Percentiles rank a stretch among this genome's conserved stretches.
Evolutionary conservation across 2,329 filamentous ascomycete species (phyloP).

Genomic region (Thelonectria rubi): DNA sequence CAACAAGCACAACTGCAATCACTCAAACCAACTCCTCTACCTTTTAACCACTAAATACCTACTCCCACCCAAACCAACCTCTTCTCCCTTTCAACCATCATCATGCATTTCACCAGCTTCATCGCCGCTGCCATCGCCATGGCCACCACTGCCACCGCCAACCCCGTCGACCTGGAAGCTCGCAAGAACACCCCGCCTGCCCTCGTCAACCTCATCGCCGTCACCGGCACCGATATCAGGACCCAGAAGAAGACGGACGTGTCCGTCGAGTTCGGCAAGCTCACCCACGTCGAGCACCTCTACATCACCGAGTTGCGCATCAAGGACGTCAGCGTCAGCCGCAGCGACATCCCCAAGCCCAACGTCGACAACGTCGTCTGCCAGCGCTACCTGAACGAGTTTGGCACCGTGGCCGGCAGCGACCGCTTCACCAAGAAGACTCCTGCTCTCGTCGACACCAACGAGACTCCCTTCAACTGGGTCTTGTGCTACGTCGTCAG

Average conservation of each 20-base stretch:
- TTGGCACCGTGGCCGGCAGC: slow-evolving; percentile 2
- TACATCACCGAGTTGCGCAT: background rate
- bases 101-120: slow-evolving; percentile 7
- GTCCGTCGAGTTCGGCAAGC: background rate
- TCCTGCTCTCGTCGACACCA: background rate
- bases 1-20: background rate
- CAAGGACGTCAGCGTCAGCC: background rate
- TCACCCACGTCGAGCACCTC: background rate
- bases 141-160: background rate
- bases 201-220: background rate
- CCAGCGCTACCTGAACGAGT: slow-evolving; percentile 6
- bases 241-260: background rate
- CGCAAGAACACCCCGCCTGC: background rate
- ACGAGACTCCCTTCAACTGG: slow-evolving; percentile 20
- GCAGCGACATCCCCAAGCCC: background rate
- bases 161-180: background rate
- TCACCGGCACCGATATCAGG: background rate
- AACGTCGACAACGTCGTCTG: slow-evolving; percentile 7
- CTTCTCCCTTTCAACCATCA: background rate
- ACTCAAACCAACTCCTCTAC: background rate
- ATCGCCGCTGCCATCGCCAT: background rate
- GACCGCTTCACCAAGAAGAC: background rate
- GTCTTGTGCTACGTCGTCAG: slow-evolving; percentile 6
- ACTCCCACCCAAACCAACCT: background rate
- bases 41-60: background rate